These are phyloP conservation scores for Cryphonectria nitschkei DNA, from an alignment of 2,329 filamentous ascomycete genomes.

Conservation along the genomic window DNA sequence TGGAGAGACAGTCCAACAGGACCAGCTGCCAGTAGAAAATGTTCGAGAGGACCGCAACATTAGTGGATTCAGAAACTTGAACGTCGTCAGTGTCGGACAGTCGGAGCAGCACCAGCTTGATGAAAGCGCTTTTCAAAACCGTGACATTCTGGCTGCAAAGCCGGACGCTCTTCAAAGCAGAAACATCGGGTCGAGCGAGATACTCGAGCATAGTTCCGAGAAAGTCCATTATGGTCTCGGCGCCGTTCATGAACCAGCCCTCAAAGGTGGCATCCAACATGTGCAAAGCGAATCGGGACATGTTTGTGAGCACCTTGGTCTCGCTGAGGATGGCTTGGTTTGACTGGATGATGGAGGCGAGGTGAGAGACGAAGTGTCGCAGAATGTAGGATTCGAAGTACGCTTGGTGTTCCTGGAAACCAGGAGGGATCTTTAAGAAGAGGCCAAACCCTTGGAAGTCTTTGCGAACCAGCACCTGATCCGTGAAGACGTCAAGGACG, in stretches of 20 bases:
- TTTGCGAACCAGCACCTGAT: slow-evolving; percentile 83
- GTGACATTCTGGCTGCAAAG: slow-evolving; percentile 84
- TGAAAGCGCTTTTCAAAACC: slow-evolving; percentile 75
- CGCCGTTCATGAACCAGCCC: slow-evolving; percentile 93
- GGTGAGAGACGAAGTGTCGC: slow-evolving; percentile 70
- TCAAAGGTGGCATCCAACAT: slow-evolving; percentile 91
- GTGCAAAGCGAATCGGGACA: slow-evolving; percentile 79
- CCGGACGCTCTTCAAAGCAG: slow-evolving; percentile 82
- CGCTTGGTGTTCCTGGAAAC: slow-evolving; percentile 91
- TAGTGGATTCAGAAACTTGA: slow-evolving; percentile 62
- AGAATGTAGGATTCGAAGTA: slow-evolving; percentile 93
- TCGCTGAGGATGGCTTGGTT: slow-evolving; percentile 76
- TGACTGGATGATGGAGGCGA: slow-evolving; percentile 71
- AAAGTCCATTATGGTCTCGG: slow-evolving; percentile 82
- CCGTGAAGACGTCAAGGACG: slow-evolving; percentile 77
- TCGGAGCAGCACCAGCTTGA: slow-evolving; percentile 77
- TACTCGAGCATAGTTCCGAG: slow-evolving; percentile 85
- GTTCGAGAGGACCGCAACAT: slow-evolving; percentile 76
- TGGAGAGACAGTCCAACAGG: slow-evolving; percentile 75
- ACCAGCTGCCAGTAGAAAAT: slow-evolving; percentile 96
- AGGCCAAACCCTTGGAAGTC: slow-evolving; percentile 89
- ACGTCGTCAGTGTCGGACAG: slow-evolving; percentile 81
- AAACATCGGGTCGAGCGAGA: slow-evolving; percentile 81
- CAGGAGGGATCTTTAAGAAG: slow-evolving; percentile 85
- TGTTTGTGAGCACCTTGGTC: slow-evolving; percentile 82